These are phyloP conservation scores for Oryza longistaminata DNA, from an alignment of 176 grass and related monocot species.

Conservation along the genomic window DNA sequence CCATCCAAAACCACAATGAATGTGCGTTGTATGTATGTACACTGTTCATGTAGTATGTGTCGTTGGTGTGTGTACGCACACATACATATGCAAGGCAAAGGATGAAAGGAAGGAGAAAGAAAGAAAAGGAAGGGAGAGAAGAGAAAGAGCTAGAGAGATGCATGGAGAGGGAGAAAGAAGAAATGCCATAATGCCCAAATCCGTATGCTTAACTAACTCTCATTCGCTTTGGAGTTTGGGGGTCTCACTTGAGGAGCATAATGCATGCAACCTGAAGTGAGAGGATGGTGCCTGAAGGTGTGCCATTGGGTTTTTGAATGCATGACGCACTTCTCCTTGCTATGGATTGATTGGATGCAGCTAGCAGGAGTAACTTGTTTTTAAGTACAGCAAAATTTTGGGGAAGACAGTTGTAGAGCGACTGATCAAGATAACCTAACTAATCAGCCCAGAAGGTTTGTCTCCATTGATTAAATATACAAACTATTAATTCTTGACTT, in stretches of 20 bases:
- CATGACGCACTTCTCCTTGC: slow-evolving; percentile 27
- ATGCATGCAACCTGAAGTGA: slow-evolving; percentile 39
- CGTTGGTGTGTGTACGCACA: not conserved
- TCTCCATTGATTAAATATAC: not conserved
- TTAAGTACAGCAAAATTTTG: not conserved
- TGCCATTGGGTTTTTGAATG: slow-evolving; percentile 46
- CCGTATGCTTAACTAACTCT: slow-evolving; percentile 88
- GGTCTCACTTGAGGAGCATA: slow-evolving; percentile 37
- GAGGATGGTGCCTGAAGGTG: slow-evolving; percentile 51
- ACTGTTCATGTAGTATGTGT: not conserved
- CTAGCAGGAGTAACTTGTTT: not conserved
- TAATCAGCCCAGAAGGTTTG: not conserved
- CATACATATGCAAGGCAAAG: not conserved
- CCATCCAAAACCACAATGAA: slow-evolving; percentile 61
- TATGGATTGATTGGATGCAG: slow-evolving; percentile 21
- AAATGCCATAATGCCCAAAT: slow-evolving; percentile 64
- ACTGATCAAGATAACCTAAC: not conserved
- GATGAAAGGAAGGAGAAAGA: slow-evolving; percentile 24
- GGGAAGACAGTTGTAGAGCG: not conserved
- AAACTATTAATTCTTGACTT: not conserved
- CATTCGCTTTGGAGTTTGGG: slow-evolving; percentile 58
- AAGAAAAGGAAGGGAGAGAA: not conserved
- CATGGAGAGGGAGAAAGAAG: not conserved
- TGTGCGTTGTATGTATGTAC: slow-evolving; percentile 41
- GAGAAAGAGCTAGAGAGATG: not conserved